Evolutionary conservation across 1,139 yeast species (phyloP).

Genomic region (Kodamaea alishanica): DNA sequence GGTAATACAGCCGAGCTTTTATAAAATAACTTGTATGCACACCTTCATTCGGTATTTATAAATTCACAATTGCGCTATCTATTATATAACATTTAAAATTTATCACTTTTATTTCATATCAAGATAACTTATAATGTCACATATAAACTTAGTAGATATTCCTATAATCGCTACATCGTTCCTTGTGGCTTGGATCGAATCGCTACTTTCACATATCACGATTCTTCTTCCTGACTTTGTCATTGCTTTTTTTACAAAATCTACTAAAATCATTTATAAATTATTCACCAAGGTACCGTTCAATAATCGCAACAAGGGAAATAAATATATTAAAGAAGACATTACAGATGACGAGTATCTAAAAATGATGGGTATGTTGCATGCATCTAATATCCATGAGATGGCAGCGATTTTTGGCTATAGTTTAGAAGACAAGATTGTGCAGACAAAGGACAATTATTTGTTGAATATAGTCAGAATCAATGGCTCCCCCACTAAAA

Average conservation of each 20-base stretch:
- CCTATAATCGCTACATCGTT: constrained; percentile 21
- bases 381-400: constrained; percentile 31
- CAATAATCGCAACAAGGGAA: constrained; percentile 12
- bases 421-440: constrained; percentile 36
- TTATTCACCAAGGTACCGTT: constrained; percentile 28
- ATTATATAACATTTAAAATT: too few species aligned
- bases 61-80: too few species aligned
- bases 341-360: constrained; percentile 23
- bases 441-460: constrained; percentile 39
- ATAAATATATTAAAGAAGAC: constrained; percentile 11
- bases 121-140: background rate
- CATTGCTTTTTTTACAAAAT: constrained; percentile 27
- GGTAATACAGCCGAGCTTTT: too few species aligned
- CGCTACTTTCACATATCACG: constrained; percentile 32
- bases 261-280: constrained; percentile 28
- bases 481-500: constrained; percentile 8
- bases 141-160: constrained; percentile 4
- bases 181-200: constrained; percentile 41
- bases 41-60: too few species aligned
- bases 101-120: too few species aligned
- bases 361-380: constrained; percentile 30
- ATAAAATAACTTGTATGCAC: too few species aligned
- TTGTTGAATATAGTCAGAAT: constrained; percentile 35
- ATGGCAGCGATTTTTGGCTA: constrained; percentile 41
- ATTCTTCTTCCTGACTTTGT: constrained; percentile 30